Conservation (phyloP, 176 grass and related monocot genomes). For the Juncus effusus region DNA sequence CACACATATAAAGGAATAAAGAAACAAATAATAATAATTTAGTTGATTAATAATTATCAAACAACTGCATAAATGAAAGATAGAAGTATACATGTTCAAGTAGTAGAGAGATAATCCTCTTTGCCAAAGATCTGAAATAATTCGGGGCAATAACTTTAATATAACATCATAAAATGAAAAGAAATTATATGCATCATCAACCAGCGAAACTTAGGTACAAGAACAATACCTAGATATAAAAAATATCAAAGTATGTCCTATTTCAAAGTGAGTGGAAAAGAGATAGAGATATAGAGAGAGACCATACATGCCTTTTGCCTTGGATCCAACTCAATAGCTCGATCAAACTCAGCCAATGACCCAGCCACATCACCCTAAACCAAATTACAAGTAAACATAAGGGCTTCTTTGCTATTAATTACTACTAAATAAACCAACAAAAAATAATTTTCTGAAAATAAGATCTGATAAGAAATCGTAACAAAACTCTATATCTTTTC, state of each 20-base stretch:
- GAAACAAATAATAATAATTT: background rate
- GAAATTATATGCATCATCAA: too few relatives aligned
- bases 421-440: background rate
- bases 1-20: background rate
- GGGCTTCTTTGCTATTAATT: background rate
- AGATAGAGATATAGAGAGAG: background rate
- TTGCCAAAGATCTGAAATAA: constrained; percentile 80
- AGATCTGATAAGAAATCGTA: background rate
- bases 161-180: too few relatives aligned
- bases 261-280: background rate
- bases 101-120: constrained; percentile 83
- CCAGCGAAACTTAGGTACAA: background rate
- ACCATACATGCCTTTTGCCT: constrained; percentile 67
- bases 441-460: background rate
- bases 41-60: background rate
- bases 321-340: constrained; percentile 62
- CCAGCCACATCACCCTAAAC: constrained; percentile 60
- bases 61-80: background rate
- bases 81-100: constrained; percentile 43
- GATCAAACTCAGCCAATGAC: constrained; percentile 64
- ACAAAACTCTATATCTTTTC: too few relatives aligned
- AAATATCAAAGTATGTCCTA: constrained; percentile 7
- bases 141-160: too few relatives aligned
- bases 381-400: constrained; percentile 3
- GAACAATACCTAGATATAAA: constrained; percentile 6